These are phyloP conservation scores for Agrostemma githago DNA, from an alignment of 148 eudicot species.

Conservation along the genomic window DNA sequence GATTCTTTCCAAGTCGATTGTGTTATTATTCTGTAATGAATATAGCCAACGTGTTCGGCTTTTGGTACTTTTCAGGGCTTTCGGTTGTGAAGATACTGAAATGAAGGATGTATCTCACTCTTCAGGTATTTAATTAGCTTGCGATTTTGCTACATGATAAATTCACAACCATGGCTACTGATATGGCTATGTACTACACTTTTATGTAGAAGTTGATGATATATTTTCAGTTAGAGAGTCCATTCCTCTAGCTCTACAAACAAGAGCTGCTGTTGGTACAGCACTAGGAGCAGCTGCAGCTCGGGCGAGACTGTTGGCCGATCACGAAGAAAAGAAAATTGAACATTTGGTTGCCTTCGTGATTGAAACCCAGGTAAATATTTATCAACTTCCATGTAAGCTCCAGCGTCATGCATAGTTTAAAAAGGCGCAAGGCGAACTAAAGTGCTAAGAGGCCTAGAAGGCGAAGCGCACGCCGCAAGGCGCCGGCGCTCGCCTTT, in stretches of 20 bases:
- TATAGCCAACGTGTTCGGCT: neutral
- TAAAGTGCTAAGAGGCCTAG: no score
- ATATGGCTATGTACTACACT: neutral
- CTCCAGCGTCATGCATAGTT: neutral
- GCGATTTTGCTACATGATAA: neutral
- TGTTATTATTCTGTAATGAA: slow-evolving; percentile 1
- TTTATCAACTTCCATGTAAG: neutral
- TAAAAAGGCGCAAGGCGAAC: no score
- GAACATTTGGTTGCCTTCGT: slow-evolving; percentile 61
- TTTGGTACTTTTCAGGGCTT: slow-evolving; percentile 37
- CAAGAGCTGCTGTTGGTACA: slow-evolving; percentile 80
- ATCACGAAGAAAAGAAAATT: slow-evolving; percentile 83
- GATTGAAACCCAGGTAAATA: slow-evolving; percentile 67
- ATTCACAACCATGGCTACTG: neutral
- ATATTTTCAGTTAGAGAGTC: slow-evolving; percentile 31
- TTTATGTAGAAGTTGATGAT: slow-evolving; percentile 37
- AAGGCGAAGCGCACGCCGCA: no score
- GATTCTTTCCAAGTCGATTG: slow-evolving; percentile 11
- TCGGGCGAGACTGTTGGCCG: slow-evolving; percentile 82
- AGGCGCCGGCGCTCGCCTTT: no score
- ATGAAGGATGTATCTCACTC: slow-evolving; percentile 33
- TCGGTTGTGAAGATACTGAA: slow-evolving; percentile 35
- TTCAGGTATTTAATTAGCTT: slow-evolving; percentile 32
- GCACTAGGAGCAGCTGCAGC: slow-evolving; percentile 98
- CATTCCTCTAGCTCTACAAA: slow-evolving; percentile 56